phyloP scores from a whole-genome alignment of 768 basidiomycete species.

The Agrocybe pediades region DNA sequence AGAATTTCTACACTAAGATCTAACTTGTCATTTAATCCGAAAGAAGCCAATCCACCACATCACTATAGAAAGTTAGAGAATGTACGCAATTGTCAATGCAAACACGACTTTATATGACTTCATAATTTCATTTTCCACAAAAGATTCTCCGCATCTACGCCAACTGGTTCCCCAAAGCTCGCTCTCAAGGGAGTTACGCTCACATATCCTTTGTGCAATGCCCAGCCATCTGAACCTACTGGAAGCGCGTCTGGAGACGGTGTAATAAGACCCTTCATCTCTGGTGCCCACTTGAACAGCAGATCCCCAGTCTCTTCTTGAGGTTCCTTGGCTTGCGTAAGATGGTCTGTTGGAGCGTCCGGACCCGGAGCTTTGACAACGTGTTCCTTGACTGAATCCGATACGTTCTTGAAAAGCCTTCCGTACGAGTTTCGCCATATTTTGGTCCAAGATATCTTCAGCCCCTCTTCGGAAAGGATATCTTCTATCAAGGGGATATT shows the following conservation, averaged over 20 bases:
- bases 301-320: conserved; percentile 35
- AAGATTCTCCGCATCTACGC: conserved; percentile 38
- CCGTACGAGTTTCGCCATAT: conserved; percentile 90
- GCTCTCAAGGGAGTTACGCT: conserved; percentile 82
- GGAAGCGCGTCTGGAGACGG: conserved; percentile 64
- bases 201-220: conserved; percentile 65
- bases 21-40: too few species aligned
- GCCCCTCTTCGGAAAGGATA: conserved; percentile 57
- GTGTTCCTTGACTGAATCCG: conserved; percentile 20
- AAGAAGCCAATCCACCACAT: too few species aligned
- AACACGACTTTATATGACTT: conserved; percentile 3
- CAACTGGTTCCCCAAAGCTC: conserved; percentile 66
- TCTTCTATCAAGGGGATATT: conserved; percentile 84
- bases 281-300: conserved; percentile 72
- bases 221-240: conserved; percentile 82
- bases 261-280: conserved; percentile 67
- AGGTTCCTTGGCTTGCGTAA: conserved; percentile 8
- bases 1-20: too few species aligned
- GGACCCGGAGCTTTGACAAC: conserved; percentile 42
- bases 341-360: conserved; percentile 34
- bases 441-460: conserved; percentile 77
- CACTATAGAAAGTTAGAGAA: too few species aligned
- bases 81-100: neutral
- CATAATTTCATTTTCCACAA: conserved; percentile 64
- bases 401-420: conserved; percentile 66